Percentiles rank a stretch among this genome's conserved stretches.
Conservation (phyloP, 2,329 filamentous ascomycete genomes). For the Mariannaea sp. region DNA sequence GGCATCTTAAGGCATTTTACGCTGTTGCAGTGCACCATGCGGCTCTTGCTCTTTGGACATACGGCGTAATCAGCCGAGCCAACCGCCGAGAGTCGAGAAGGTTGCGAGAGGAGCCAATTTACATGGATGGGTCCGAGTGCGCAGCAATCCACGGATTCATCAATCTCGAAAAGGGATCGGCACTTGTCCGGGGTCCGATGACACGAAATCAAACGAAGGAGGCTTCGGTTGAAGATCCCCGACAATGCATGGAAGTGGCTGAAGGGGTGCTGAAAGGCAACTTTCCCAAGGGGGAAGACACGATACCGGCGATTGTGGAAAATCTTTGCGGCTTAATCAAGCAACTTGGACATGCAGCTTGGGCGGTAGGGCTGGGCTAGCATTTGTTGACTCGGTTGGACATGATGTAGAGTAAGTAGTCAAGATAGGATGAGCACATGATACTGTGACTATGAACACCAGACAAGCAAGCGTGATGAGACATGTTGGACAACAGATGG, state of each 20-base stretch:
- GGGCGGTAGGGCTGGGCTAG: slow-evolving; percentile 43
- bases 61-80: slow-evolving; percentile 62
- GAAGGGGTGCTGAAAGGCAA: slow-evolving; percentile 62
- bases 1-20: slow-evolving; percentile 66
- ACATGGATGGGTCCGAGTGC: slow-evolving; percentile 62
- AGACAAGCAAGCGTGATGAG: no score
- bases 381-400: not conserved
- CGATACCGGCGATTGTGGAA: slow-evolving; percentile 65
- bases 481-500: no score
- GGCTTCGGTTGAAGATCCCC: slow-evolving; percentile 58
- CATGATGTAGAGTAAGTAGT: not conserved
- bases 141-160: slow-evolving; percentile 62
- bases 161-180: slow-evolving; percentile 57
- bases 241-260: slow-evolving; percentile 61
- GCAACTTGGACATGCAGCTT: slow-evolving; percentile 60
- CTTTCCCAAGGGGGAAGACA: slow-evolving; percentile 49
- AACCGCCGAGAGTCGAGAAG: slow-evolving; percentile 39
- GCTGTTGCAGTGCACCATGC: slow-evolving; percentile 73
- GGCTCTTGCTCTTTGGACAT: slow-evolving; percentile 70
- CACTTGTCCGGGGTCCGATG: slow-evolving; percentile 51
- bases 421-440: no score
- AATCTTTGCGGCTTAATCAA: slow-evolving; percentile 68
- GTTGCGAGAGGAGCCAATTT: slow-evolving; percentile 49
- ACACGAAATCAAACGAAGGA: slow-evolving; percentile 39
- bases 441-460: no score